Conservation (phyloP, 805 yeast species). For the Vanderwaltozyma verrucispora region DNA sequence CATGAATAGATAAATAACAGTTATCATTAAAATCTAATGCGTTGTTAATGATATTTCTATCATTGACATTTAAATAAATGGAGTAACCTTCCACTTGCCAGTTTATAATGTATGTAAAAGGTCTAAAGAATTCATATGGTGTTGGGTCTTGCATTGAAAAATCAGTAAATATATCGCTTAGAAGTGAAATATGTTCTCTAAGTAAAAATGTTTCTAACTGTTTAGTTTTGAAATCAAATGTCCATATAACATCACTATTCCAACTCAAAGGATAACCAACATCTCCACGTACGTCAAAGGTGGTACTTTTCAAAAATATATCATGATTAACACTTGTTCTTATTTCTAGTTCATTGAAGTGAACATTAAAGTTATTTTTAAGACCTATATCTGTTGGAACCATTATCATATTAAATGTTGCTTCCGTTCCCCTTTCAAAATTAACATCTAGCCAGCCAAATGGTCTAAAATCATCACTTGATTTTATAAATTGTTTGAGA, state of each 20-base stretch:
- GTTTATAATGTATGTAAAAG: constrained; percentile 48
- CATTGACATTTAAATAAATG: constrained; percentile 71
- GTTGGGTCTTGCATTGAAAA: constrained; percentile 62
- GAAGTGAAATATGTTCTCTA: constrained; percentile 69
- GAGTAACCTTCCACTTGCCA: constrained; percentile 53
- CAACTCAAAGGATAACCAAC: constrained; percentile 68
- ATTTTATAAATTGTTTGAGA: constrained; percentile 23
- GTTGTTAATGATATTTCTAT: constrained; percentile 76
- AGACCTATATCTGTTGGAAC: constrained; percentile 48
- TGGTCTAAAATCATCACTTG: constrained; percentile 41
- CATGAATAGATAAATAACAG: constrained; percentile 62
- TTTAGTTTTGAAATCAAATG: constrained; percentile 40
- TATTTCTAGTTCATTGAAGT: constrained; percentile 48
- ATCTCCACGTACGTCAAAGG: constrained; percentile 44
- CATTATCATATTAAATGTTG: constrained; percentile 38
- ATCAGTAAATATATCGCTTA: constrained; percentile 66
- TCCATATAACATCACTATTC: constrained; percentile 74
- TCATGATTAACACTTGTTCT: constrained; percentile 87
- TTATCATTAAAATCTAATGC: constrained; percentile 80
- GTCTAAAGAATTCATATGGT: constrained; percentile 69
- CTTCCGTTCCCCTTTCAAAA: constrained; percentile 41
- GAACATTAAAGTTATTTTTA: constrained; percentile 37
- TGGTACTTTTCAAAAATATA: constrained; percentile 51
- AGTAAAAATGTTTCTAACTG: constrained; percentile 53
- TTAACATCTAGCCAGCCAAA: constrained; percentile 90